Evolutionary conservation across 805 yeast genomes (phyloP).

Genomic region (Hanseniaspora valbyensis): DNA sequence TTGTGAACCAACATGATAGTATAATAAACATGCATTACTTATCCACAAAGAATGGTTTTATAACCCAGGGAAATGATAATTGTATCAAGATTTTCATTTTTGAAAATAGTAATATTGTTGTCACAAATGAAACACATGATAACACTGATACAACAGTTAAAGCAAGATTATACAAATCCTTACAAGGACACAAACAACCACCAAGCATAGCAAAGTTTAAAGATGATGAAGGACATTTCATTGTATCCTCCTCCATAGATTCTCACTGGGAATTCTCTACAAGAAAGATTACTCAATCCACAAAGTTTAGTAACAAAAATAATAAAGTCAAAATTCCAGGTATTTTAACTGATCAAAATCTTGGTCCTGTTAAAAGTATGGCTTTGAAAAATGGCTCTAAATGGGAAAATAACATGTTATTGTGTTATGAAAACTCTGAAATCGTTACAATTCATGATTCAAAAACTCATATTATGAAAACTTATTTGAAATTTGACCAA

Average conservation of each 20-base stretch:
- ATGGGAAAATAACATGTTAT: conserved; percentile 78
- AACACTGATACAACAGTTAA: conserved; percentile 48
- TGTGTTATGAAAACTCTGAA: conserved; percentile 73
- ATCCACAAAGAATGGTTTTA: conserved; percentile 82
- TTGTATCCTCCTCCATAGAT: conserved; percentile 80
- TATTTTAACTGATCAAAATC: conserved; percentile 49
- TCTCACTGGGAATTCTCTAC: conserved; percentile 86
- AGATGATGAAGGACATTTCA: conserved; percentile 67
- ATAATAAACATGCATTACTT: conserved; percentile 61
- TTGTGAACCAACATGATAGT: conserved; percentile 84
- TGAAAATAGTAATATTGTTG: conserved; percentile 40
- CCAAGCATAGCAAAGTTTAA: conserved; percentile 69
- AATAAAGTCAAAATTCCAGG: conserved; percentile 49
- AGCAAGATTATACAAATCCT: conserved; percentile 77
- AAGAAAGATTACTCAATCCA: conserved; percentile 93
- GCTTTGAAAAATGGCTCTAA: conserved; percentile 66
- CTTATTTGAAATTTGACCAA: conserved; percentile 57
- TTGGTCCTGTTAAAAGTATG: conserved; percentile 42
- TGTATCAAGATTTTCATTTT: conserved; percentile 80
- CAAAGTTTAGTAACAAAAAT: conserved; percentile 48
- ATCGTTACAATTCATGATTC: conserved; percentile 90
- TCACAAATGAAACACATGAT: conserved; percentile 27
- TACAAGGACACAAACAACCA: conserved; percentile 97
- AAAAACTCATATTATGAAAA: conserved; percentile 48
- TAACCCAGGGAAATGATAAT: conserved; percentile 87